Evolutionary conservation across 441 rosid species (phyloP).

Genomic region (Mallotus repandus): DNA sequence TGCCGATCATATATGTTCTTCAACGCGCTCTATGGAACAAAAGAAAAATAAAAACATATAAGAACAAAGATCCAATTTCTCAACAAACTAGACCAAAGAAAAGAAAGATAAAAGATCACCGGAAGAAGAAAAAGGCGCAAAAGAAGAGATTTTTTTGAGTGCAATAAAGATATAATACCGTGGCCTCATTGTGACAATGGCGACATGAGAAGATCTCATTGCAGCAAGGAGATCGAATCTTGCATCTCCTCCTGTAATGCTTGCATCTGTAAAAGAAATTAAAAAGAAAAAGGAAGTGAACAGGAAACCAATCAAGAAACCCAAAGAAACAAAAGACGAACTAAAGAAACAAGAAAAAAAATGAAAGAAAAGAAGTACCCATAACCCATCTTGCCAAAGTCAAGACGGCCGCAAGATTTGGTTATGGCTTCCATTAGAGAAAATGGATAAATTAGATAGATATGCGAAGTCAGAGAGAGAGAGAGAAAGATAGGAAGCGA

Average conservation of each 20-base stretch:
- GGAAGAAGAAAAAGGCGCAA: conserved; percentile 6
- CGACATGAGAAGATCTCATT: conserved; percentile 90
- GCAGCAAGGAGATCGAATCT: conserved; percentile 94
- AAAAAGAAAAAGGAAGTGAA: conserved; percentile 4
- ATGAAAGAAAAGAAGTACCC: conserved; percentile 45
- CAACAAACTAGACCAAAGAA: background rate
- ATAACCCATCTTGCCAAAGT: conserved; percentile 87
- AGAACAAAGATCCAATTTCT: background rate
- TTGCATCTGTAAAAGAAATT: conserved; percentile 52
- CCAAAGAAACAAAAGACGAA: background rate
- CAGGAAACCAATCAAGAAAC: background rate
- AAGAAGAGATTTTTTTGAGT: background rate
- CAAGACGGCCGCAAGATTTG: conserved; percentile 64
- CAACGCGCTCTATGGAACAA: conserved; percentile 50
- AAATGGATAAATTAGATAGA: conserved; percentile 21
- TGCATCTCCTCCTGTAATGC: conserved; percentile 93
- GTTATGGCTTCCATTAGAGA: conserved; percentile 61
- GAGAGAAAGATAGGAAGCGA: conserved; percentile 20
- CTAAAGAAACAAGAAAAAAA: background rate
- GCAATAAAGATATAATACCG: conserved; percentile 40
- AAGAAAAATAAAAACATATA: conserved; percentile 6
- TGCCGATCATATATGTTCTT: conserved; percentile 62
- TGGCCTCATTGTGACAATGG: conserved; percentile 92
- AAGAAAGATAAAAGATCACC: background rate
- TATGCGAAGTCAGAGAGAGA: conserved; percentile 2